Percentiles rank a stretch among this genome's conserved stretches.
These are phyloP conservation scores for Orobanche coerulescens DNA, from an alignment of 257 asterid genomes.

Conservation along the genomic window DNA sequence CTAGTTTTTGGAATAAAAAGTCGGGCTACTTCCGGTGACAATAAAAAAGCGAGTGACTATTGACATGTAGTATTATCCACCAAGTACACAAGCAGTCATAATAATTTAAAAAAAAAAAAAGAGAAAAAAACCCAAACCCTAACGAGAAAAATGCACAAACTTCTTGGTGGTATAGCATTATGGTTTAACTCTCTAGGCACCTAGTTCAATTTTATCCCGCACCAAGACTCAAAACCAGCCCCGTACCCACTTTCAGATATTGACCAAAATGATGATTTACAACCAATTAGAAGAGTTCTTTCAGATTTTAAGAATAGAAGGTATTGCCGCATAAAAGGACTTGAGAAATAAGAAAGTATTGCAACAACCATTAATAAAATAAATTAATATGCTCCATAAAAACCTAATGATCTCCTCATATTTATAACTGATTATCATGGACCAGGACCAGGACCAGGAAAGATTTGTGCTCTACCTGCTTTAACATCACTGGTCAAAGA, in stretches of 20 bases:
- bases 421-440: slow-evolving; percentile 8
- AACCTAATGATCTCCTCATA: background rate
- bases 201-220: background rate
- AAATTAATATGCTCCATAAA: background rate
- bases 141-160: background rate
- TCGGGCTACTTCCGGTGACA: background rate
- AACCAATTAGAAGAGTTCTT: background rate
- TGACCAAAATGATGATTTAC: background rate
- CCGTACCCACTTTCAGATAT: background rate
- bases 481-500: slow-evolving; percentile 35
- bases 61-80: background rate
- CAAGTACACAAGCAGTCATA: background rate
- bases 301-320: slow-evolving; percentile 3
- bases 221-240: background rate
- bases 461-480: slow-evolving; percentile 44
- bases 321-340: background rate
- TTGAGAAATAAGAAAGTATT: slow-evolving; percentile 15
- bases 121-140: background rate
- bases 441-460: slow-evolving; percentile 7
- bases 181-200: background rate
- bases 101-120: background rate
- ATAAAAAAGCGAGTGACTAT: background rate
- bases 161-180: background rate
- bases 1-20: background rate
- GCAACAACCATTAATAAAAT: background rate